Conservation (phyloP, 1,284 basidiomycete species). For the Hymenochaete sp. region DNA sequence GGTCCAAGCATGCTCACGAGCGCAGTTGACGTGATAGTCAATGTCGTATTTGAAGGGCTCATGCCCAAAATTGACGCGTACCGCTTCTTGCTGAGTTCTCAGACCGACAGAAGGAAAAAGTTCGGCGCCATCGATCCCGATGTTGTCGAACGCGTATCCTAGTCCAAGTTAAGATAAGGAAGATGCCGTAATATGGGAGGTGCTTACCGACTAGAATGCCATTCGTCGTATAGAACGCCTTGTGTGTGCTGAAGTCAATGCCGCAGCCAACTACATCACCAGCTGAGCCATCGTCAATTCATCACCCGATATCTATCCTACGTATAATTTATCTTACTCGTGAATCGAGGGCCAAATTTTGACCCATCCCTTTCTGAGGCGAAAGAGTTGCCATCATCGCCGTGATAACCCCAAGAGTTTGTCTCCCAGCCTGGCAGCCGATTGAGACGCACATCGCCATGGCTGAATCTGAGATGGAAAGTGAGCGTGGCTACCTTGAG, state of each 20-base stretch:
- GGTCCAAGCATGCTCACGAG: conserved; percentile 53
- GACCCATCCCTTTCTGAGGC: conserved; percentile 64
- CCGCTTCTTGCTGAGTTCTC: conserved; percentile 61
- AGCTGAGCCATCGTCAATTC: conserved; percentile 33
- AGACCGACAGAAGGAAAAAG: conserved; percentile 84
- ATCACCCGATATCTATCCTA: background rate
- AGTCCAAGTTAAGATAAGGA: background rate
- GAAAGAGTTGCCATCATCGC: conserved; percentile 82
- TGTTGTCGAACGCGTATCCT: conserved; percentile 66
- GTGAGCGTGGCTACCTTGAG: conserved; percentile 35
- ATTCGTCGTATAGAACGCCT: conserved; percentile 87
- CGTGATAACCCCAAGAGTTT: conserved; percentile 90
- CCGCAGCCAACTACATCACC: conserved; percentile 86
- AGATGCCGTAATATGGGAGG: background rate
- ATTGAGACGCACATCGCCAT: conserved; percentile 47
- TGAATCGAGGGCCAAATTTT: conserved; percentile 69
- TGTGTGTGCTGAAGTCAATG: conserved; percentile 72
- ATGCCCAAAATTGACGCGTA: conserved; percentile 81
- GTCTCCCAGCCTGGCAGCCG: conserved; percentile 86
- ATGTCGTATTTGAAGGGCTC: conserved; percentile 84
- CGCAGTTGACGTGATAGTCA: conserved; percentile 65
- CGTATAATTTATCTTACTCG: conserved; percentile 46
- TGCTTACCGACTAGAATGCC: conserved; percentile 63
- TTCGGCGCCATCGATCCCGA: conserved; percentile 48
- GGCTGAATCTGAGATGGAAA: conserved; percentile 36